Evolutionary conservation across 805 yeast species (phyloP).

Genomic region (Zygoascus tannicola): DNA sequence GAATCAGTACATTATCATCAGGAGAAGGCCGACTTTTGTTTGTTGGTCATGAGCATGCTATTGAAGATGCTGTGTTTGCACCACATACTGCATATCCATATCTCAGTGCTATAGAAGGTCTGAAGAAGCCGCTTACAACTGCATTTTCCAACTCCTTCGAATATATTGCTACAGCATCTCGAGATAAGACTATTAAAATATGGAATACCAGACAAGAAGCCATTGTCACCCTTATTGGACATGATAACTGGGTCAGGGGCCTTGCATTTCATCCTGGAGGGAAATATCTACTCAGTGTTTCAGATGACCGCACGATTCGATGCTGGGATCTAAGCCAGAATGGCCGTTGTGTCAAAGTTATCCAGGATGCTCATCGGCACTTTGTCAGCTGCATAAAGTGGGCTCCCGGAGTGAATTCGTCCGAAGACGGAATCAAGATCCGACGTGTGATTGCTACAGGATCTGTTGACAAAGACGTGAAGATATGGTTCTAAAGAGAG

Average conservation of each 20-base stretch:
- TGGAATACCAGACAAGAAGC: conserved; percentile 66
- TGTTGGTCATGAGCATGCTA: conserved; percentile 74
- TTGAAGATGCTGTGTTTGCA: conserved; percentile 62
- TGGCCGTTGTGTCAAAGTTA: conserved; percentile 39
- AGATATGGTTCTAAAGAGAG: conserved; percentile 50
- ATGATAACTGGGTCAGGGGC: conserved; percentile 78
- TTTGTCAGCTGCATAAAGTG: conserved; percentile 53
- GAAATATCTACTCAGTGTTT: conserved; percentile 52
- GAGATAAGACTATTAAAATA: conserved; percentile 64
- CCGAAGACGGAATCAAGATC: conserved; percentile 32
- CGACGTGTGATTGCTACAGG: conserved; percentile 60
- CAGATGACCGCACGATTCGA: conserved; percentile 70
- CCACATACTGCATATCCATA: conserved; percentile 42
- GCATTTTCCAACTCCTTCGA: conserved; percentile 28
- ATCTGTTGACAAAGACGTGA: conserved; percentile 47
- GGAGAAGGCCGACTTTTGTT: conserved; percentile 53
- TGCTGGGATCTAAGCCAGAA: conserved; percentile 60
- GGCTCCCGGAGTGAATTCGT: conserved; percentile 24
- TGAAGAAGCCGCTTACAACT: conserved; percentile 25
- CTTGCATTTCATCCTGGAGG: conserved; percentile 70
- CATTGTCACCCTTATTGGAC: conserved; percentile 56
- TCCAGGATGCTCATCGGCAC: conserved; percentile 58
- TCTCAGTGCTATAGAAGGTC: conserved; percentile 38
- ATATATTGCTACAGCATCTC: conserved; percentile 67
- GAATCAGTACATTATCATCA: conserved; percentile 55